A percentile compares a stretch with the other conserved stretches of the same genome.
phyloP scores from a whole-genome alignment of 2,329 filamentous ascomycete species.

The Trichoderma koningii region DNA sequence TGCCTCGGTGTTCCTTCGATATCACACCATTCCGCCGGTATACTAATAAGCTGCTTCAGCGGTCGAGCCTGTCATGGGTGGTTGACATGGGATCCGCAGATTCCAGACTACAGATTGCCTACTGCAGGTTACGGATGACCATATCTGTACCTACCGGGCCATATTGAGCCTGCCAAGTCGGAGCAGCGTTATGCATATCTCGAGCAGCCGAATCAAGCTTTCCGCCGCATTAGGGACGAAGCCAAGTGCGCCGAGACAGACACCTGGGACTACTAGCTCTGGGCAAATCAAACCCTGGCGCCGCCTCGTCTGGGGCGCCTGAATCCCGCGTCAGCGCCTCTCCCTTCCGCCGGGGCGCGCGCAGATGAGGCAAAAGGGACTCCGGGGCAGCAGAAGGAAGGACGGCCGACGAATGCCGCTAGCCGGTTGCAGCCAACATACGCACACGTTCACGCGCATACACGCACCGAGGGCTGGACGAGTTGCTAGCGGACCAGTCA shows the following conservation, averaged over 20 bases:
- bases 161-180: slow-evolving; percentile 13
- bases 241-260: slow-evolving; percentile 24
- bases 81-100: background rate
- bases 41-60: background rate
- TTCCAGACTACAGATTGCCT: background rate
- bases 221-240: slow-evolving; percentile 24
- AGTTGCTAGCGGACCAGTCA: background rate
- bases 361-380: background rate
- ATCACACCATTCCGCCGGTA: background rate
- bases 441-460: too few relatives aligned
- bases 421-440: background rate
- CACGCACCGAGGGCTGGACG: background rate
- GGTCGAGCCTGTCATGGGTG: background rate
- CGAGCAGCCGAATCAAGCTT: slow-evolving; percentile 24
- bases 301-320: slow-evolving; percentile 13
- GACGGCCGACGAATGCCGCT: background rate
- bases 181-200: slow-evolving; percentile 25
- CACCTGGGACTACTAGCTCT: background rate
- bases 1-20: too few relatives aligned
- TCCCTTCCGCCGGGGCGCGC: slow-evolving; percentile 19
- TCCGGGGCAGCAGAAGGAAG: background rate
- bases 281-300: slow-evolving; percentile 21
- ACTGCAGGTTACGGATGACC: too few relatives aligned
- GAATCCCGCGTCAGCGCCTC: slow-evolving; percentile 17
- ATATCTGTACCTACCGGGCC: background rate